phyloP scores from a whole-genome alignment of 495 filamentous ascomycete genomes.

The Peziza echinospora region DNA sequence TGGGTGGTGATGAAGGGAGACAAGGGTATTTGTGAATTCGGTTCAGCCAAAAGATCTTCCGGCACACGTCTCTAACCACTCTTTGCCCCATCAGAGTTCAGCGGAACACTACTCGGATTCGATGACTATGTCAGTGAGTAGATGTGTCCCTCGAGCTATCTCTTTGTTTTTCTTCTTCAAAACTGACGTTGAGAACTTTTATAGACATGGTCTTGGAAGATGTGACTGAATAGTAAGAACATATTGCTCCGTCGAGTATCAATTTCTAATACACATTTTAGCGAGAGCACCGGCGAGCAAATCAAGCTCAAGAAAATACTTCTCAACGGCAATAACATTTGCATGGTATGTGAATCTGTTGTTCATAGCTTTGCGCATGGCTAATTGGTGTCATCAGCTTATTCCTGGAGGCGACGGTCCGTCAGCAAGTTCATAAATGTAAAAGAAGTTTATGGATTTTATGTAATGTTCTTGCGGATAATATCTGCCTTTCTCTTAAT shows the following conservation, averaged over 20 bases:
- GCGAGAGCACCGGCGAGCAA: slow-evolving; percentile 71
- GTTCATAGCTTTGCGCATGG: slow-evolving; percentile 2
- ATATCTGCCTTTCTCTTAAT: too few species aligned
- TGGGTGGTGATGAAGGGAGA: slow-evolving; percentile 99
- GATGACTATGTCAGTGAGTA: slow-evolving; percentile 98
- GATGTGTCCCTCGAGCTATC: neutral
- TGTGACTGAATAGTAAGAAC: slow-evolving; percentile 80
- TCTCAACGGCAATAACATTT: slow-evolving; percentile 96
- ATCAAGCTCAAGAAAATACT: slow-evolving; percentile 81
- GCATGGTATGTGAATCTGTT: slow-evolving; percentile 49
- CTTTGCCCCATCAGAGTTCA: slow-evolving; percentile 46
- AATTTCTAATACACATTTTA: slow-evolving; percentile 20
- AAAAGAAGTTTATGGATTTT: too few species aligned
- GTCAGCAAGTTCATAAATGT: too few species aligned
- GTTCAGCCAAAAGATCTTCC: slow-evolving; percentile 1
- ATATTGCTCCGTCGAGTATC: neutral
- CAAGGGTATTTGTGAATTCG: slow-evolving; percentile 40
- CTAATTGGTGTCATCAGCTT: slow-evolving; percentile 30
- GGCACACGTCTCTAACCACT: too few species aligned
- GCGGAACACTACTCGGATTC: slow-evolving; percentile 79
- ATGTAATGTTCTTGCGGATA: too few species aligned
- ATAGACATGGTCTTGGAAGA: slow-evolving; percentile 95
- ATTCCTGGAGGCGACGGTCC: slow-evolving; percentile 77
- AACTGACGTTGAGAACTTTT: slow-evolving; percentile 3
- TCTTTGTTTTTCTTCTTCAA: neutral